These are phyloP conservation scores for Lumnitzera littorea DNA, from an alignment of 345 rosid species.

Conservation along the genomic window DNA sequence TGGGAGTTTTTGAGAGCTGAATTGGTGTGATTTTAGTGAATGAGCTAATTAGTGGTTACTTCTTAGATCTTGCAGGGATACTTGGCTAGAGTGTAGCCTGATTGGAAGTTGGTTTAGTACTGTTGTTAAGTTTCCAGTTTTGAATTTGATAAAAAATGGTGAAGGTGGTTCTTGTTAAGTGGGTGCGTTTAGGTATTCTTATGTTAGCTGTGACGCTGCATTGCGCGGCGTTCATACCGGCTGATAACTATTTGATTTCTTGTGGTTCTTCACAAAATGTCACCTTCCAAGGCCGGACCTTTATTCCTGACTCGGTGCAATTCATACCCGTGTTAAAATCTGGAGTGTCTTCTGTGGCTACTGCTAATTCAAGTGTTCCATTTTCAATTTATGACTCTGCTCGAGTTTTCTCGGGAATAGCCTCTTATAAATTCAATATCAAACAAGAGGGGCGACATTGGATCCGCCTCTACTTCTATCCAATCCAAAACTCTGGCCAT, in stretches of 20 bases:
- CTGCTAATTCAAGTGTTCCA: slow-evolving; percentile 39
- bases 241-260: slow-evolving; percentile 71
- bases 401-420: slow-evolving; percentile 60
- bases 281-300: slow-evolving; percentile 62
- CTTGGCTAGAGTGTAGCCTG: not conserved
- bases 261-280: slow-evolving; percentile 79
- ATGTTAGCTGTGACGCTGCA: slow-evolving; percentile 34
- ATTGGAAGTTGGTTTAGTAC: not conserved
- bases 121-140: slow-evolving; percentile 1
- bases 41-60: not conserved
- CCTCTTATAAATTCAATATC: slow-evolving; percentile 71
- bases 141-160: slow-evolving; percentile 22
- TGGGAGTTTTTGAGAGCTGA: no score
- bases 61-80: slow-evolving; percentile 1
- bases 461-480: slow-evolving; percentile 92
- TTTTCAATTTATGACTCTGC: slow-evolving; percentile 69
- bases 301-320: slow-evolving; percentile 65
- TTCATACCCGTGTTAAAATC: slow-evolving; percentile 44
- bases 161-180: slow-evolving; percentile 37
- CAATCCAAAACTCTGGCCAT: slow-evolving; percentile 42
- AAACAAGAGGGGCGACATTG: slow-evolving; percentile 75
- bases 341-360: slow-evolving; percentile 41
- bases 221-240: slow-evolving; percentile 48
- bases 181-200: slow-evolving; percentile 21
- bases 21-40: no score